Evolutionary conservation across 495 filamentous ascomycete species (phyloP).

Genomic region (Coniosporium apollinis): DNA sequence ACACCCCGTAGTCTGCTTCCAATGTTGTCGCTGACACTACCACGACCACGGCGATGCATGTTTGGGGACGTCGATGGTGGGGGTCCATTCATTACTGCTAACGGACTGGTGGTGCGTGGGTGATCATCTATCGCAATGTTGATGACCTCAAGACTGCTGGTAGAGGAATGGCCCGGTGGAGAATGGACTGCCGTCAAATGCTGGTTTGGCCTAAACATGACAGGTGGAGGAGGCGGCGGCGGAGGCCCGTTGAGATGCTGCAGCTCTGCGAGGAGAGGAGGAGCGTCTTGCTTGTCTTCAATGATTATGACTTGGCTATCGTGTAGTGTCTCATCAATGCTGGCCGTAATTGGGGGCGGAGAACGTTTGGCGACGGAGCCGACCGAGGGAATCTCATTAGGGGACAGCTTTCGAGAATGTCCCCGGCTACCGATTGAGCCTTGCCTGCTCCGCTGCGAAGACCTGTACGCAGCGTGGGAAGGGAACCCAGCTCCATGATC

Average conservation of each 20-base stretch:
- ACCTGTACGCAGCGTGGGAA: constrained; percentile 12
- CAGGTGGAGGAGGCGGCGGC: constrained; percentile 46
- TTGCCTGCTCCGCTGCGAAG: constrained; percentile 7
- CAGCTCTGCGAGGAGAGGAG: constrained; percentile 64
- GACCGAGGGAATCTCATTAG: constrained; percentile 14
- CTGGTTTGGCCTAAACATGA: constrained; percentile 28
- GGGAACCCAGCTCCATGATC: constrained; percentile 11
- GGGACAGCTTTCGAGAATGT: constrained; percentile 16
- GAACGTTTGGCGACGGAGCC: constrained; percentile 7
- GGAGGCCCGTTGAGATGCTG: constrained; percentile 59
- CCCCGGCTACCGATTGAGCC: constrained; percentile 11
- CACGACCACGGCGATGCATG: constrained; percentile 20
- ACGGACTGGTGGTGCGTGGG: constrained; percentile 1
- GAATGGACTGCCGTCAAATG: no score
- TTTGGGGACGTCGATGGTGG: constrained; percentile 13
- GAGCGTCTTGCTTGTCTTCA: constrained; percentile 17
- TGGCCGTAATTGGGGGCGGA: constrained; percentile 17
- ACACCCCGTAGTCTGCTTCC: constrained; percentile 21
- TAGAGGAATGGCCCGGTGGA: not conserved
- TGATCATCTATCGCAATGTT: constrained; percentile 20
- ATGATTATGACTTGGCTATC: constrained; percentile 23
- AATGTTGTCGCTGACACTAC: constrained; percentile 23
- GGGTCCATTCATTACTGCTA: constrained; percentile 2
- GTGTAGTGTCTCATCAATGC: constrained; percentile 52
- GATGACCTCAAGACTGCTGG: constrained; percentile 18